Evolutionary conservation across 257 asterid genomes (phyloP).

Genomic region (Henckelia pumila): DNA sequence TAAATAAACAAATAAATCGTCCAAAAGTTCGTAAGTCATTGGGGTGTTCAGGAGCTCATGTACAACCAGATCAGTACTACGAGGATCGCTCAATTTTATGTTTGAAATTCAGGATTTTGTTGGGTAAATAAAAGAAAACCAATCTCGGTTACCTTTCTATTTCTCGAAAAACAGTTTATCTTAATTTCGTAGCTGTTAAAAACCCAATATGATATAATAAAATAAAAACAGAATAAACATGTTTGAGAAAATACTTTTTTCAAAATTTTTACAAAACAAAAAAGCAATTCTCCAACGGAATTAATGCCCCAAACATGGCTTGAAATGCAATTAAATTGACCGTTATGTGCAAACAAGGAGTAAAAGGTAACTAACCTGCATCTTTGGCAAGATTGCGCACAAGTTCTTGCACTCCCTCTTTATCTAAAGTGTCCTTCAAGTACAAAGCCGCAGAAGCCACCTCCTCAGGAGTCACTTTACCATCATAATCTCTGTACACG

Average conservation of each 20-base stretch:
- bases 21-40: background rate
- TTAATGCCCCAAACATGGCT: background rate
- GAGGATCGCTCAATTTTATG: background rate
- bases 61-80: background rate
- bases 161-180: background rate
- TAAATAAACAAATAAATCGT: too few relatives aligned
- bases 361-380: conserved; percentile 41
- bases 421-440: conserved; percentile 79
- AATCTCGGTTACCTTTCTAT: background rate
- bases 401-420: conserved; percentile 77
- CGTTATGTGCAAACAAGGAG: conserved; percentile 1
- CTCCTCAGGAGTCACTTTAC: conserved; percentile 86
- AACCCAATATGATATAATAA: background rate
- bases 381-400: conserved; percentile 83
- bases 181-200: background rate
- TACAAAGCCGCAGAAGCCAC: conserved; percentile 79
- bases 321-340: background rate
- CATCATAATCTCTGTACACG: conserved; percentile 68
- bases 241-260: background rate
- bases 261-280: background rate
- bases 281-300: background rate
- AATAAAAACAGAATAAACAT: too few relatives aligned
- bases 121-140: background rate
- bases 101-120: background rate
- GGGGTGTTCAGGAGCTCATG: background rate